Evolutionary conservation across 208 protist species (phyloP), one percentile per base, ranked within the genome.

Genomic region (Endotrypanum monterogeii): DNA sequence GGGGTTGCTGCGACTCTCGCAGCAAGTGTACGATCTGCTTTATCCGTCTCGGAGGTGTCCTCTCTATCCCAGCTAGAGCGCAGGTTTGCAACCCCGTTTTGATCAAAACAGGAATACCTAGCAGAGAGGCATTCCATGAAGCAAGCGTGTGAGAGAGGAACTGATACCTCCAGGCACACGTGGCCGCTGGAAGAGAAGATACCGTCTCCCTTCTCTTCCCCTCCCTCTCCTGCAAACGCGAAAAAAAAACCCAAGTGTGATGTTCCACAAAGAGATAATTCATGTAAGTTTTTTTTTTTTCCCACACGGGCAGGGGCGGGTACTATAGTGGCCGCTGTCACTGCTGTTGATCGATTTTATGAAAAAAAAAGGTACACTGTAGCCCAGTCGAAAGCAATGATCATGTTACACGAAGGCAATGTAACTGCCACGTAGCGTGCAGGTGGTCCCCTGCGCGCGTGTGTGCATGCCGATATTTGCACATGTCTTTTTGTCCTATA

Each of bases 1-100:
- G 14, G 57, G 32, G 57, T 18, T 12, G 57, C 23, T 23, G 35
- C 52, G 48, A 52, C 67, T 61, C 2, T 39, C 39, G 23, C 54
- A 3, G 52, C 37, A 60, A 73, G 55, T n/a, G 37, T 55, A 14
- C 35, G 51, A 30, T 75, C 68, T 28, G 76, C 48, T 30, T 60
- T 66, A 28, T 74, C 70, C 25, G 57, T 73, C 8, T 76, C 71
- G 4, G 74, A 63, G 37, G 71, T 71, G 14, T 84, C 79, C 18
- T 79, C 79, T 6, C 67, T 84, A 55, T 76, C 79, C 35, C 71
- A 74, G 30, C 66, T 84, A 30, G 74, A 80, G 54, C 52, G 52
- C 12, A 70, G 69, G 0, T 69, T 83, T 39, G 55, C 69, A 12
- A 37, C 51, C 30, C 79, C 68, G 28, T 77, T 84, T 18, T 78